Percentiles rank a stretch among this genome's conserved stretches.
These are phyloP conservation scores for Fusarium pilosicola DNA, from an alignment of 2,329 filamentous ascomycete species.

Conservation along the genomic window DNA sequence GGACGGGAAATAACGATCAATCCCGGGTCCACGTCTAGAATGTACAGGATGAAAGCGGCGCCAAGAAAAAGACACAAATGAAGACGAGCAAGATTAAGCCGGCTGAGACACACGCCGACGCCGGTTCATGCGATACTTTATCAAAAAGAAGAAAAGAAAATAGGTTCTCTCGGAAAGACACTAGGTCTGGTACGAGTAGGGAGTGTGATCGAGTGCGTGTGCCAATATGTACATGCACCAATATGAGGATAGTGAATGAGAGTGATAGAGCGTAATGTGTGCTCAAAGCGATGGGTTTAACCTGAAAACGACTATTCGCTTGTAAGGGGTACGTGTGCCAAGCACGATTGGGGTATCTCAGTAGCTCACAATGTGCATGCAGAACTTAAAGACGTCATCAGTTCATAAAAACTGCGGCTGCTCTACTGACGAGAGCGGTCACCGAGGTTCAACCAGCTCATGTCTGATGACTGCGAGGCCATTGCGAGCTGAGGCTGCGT, in stretches of 20 bases:
- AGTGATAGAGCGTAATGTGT: conserved; percentile 26
- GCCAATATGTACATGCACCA: conserved; percentile 27
- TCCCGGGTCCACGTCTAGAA: conserved; percentile 49
- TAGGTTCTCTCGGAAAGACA: conserved; percentile 14
- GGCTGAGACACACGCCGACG: conserved; percentile 44
- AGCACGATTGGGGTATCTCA: conserved; percentile 36
- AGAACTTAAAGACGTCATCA: conserved; percentile 30
- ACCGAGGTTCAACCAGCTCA: conserved; percentile 84
- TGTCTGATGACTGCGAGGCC: conserved; percentile 68
- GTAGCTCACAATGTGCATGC: conserved; percentile 23
- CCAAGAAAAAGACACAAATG: conserved; percentile 35
- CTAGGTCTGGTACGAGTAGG: conserved; percentile 26
- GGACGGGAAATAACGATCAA: conserved; percentile 39
- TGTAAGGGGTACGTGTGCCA: conserved; percentile 16
- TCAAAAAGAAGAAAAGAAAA: conserved; percentile 38
- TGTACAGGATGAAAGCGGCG: conserved; percentile 45
- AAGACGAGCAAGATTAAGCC: conserved; percentile 49
- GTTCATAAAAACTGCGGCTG: conserved; percentile 28
- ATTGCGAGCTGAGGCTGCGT: conserved; percentile 62
- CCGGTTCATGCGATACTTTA: conserved; percentile 42
- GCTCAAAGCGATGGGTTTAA: conserved; percentile 15
- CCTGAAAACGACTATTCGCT: conserved; percentile 6
- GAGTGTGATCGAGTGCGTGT: conserved; percentile 30
- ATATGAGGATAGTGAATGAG: conserved; percentile 17
- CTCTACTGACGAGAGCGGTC: conserved; percentile 50